phyloP scores from a whole-genome alignment of 768 basidiomycete species.

The Calocera viscosa region DNA sequence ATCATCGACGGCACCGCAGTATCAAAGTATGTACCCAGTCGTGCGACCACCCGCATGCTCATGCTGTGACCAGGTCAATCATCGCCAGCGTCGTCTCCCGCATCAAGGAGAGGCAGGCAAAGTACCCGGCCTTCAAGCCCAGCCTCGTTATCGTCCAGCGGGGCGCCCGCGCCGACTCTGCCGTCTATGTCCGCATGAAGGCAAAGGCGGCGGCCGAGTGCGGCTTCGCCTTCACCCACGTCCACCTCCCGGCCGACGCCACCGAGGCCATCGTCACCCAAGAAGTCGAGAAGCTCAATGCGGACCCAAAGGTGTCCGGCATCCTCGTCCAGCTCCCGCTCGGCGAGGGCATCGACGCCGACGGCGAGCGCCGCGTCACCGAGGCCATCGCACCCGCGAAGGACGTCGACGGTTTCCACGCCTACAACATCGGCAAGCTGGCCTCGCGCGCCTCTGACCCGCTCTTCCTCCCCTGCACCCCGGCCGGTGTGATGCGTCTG shows the following conservation, averaged over 20 bases:
- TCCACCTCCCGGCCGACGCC: slow-evolving; percentile 53
- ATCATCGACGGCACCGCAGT: slow-evolving; percentile 74
- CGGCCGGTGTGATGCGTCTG: slow-evolving; percentile 80
- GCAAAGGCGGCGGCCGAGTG: slow-evolving; percentile 87
- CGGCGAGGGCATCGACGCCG: slow-evolving; percentile 63
- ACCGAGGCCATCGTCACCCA: slow-evolving; percentile 63
- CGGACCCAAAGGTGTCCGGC: slow-evolving; percentile 68
- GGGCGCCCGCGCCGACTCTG: slow-evolving; percentile 81
- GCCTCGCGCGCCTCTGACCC: slow-evolving; percentile 81
- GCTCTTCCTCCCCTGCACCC: slow-evolving; percentile 89
- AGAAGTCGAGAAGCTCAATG: slow-evolving; percentile 68
- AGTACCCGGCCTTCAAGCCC: slow-evolving; percentile 79
- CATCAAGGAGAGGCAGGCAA: slow-evolving; percentile 50
- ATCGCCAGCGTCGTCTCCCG: slow-evolving; percentile 60
- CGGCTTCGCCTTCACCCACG: slow-evolving; percentile 76
- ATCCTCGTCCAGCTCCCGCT: slow-evolving; percentile 94
- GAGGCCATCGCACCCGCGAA: slow-evolving; percentile 88
- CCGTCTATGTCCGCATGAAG: slow-evolving; percentile 95
- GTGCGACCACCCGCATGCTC: not conserved
- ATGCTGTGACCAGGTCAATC: slow-evolving; percentile 45
- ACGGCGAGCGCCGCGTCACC: slow-evolving; percentile 82
- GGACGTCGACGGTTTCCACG: slow-evolving; percentile 98
- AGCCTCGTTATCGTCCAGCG: slow-evolving; percentile 88
- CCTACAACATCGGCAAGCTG: slow-evolving; percentile 93
- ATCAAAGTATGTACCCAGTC: slow-evolving; percentile 52